A percentile compares a stretch with the other conserved stretches of the same genome.
These are phyloP conservation scores for Bipolaris sorokiniana DNA, from an alignment of 2,329 filamentous ascomycete genomes.

Conservation along the genomic window DNA sequence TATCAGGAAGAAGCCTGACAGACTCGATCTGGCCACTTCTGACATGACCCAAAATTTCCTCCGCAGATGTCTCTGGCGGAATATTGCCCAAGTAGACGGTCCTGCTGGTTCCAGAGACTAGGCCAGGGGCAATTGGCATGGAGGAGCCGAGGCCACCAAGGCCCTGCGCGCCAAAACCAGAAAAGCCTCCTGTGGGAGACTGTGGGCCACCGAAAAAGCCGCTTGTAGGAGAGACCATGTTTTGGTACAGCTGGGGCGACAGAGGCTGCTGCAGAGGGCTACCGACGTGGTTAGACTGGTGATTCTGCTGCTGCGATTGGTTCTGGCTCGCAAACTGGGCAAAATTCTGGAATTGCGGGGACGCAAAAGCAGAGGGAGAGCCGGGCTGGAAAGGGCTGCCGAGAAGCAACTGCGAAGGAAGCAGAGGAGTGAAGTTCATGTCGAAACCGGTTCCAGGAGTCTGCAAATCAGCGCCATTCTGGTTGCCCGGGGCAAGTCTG, in stretches of 20 bases:
- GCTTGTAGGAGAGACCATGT: constrained; percentile 82
- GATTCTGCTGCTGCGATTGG: constrained; percentile 67
- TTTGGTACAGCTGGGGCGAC: constrained; percentile 83
- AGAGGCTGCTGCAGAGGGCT: constrained; percentile 74
- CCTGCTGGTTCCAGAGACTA: constrained; percentile 88
- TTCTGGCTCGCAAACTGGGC: constrained; percentile 65
- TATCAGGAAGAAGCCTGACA: constrained; percentile 94
- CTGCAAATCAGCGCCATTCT: constrained; percentile 74
- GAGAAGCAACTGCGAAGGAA: constrained; percentile 91
- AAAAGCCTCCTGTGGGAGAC: constrained; percentile 81
- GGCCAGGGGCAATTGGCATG: constrained; percentile 75
- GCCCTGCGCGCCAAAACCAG: constrained; percentile 65
- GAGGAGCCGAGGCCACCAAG: constrained; percentile 72
- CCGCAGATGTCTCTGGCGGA: constrained; percentile 93
- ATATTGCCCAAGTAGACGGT: constrained; percentile 99
- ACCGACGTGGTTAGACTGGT: constrained; percentile 66
- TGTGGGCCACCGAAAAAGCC: constrained; percentile 83
- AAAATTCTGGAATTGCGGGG: constrained; percentile 88
- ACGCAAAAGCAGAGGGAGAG: constrained; percentile 86
- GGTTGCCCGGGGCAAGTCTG: constrained; percentile 61
- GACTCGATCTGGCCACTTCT: constrained; percentile 98
- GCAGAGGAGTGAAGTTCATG: constrained; percentile 97
- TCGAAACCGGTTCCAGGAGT: constrained; percentile 90
- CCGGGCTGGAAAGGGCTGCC: constrained; percentile 97
- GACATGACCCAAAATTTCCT: constrained; percentile 96